Conservation (phyloP, 2,329 filamentous ascomycete species). For the Aspergillus sp. region DNA sequence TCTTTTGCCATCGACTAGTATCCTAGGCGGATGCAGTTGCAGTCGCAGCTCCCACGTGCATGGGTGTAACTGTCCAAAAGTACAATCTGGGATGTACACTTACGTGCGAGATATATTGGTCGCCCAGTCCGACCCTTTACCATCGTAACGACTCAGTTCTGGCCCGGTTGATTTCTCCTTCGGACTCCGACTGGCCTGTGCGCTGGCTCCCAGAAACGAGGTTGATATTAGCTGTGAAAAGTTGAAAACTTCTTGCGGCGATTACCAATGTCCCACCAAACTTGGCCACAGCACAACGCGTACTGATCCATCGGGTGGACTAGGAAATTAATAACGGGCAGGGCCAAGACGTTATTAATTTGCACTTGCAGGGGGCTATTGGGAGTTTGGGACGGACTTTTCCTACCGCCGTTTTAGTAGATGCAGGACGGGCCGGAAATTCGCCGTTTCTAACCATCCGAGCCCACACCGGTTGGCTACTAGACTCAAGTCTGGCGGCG, state of each 20-base stretch:
- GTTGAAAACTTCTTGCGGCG: neutral
- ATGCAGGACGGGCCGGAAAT: neutral
- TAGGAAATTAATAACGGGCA: neutral
- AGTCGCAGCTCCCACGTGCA: neutral
- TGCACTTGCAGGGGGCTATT: neutral
- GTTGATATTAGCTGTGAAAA: neutral
- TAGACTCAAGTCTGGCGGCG: neutral
- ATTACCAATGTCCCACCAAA: neutral
- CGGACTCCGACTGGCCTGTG: neutral
- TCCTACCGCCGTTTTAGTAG: neutral
- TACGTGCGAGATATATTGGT: neutral
- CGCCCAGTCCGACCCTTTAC: neutral
- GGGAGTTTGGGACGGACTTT: neutral
- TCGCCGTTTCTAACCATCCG: neutral
- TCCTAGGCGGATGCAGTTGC: neutral
- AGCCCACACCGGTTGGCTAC: neutral
- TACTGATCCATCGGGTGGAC: constrained; percentile 8
- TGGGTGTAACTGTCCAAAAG: neutral
- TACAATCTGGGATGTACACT: no score
- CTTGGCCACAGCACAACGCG: neutral
- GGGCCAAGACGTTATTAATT: neutral
- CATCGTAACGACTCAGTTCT: neutral
- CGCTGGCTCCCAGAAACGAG: neutral
- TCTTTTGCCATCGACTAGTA: neutral
- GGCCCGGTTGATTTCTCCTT: neutral